Evolutionary conservation across 2,329 filamentous ascomycete species (phyloP).

Genomic region (Ascochyta fabae): DNA sequence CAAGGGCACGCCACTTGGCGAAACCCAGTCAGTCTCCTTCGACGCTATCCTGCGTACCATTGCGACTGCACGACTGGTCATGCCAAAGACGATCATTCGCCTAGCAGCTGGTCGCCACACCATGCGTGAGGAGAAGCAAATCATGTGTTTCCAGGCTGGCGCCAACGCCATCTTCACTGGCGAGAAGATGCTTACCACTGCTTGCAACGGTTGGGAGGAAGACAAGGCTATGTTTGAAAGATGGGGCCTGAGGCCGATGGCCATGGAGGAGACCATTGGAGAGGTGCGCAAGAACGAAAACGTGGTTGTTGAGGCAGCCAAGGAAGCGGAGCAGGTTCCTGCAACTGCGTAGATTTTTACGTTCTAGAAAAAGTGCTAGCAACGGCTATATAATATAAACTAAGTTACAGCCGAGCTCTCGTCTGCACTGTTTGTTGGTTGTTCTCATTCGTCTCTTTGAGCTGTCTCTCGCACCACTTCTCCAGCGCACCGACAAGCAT

Average conservation of each 20-base stretch:
- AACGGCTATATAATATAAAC: neutral
- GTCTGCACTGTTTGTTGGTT: neutral
- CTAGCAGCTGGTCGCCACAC: slow-evolving; percentile 84
- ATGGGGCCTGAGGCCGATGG: slow-evolving; percentile 84
- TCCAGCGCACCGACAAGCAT: slow-evolving; percentile 40
- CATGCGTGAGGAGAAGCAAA: slow-evolving; percentile 87
- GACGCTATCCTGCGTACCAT: slow-evolving; percentile 82
- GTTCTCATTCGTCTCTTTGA: neutral
- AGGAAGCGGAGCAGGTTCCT: slow-evolving; percentile 16
- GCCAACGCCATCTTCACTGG: slow-evolving; percentile 95
- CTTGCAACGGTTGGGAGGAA: slow-evolving; percentile 90
- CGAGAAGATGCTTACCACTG: slow-evolving; percentile 94
- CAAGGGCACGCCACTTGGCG: slow-evolving; percentile 84
- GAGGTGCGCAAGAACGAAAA: slow-evolving; percentile 34
- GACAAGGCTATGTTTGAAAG: slow-evolving; percentile 82
- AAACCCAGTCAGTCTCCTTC: slow-evolving; percentile 74
- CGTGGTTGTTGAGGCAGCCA: slow-evolving; percentile 19
- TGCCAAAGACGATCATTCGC: slow-evolving; percentile 85
- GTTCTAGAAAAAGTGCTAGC: neutral
- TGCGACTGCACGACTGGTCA: slow-evolving; percentile 80
- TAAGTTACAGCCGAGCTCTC: slow-evolving; percentile 2
- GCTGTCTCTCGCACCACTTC: slow-evolving; percentile 35
- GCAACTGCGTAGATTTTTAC: slow-evolving; percentile 1
- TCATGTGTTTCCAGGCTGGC: slow-evolving; percentile 86
- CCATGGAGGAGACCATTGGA: slow-evolving; percentile 44